Conservation (phyloP, 2,329 filamentous ascomycete species). For the Calonectria pteridis region DNA sequence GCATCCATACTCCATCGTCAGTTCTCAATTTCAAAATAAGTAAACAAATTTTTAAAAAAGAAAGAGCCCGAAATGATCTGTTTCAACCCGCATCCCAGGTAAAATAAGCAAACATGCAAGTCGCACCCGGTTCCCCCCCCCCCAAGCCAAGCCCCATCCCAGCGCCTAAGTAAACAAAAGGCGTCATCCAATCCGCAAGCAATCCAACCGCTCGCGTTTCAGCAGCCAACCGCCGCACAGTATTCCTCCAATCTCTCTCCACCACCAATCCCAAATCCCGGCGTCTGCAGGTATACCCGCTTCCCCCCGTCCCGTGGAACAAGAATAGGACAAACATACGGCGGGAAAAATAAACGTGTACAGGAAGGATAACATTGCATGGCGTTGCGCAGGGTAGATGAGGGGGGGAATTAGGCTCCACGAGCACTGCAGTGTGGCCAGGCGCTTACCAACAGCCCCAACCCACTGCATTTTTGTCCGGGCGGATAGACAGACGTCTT, state of each 20-base stretch:
- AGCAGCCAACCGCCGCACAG: slow-evolving; percentile 16
- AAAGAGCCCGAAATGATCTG: neutral
- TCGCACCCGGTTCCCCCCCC: neutral
- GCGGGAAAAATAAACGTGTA: neutral
- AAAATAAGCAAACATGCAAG: slow-evolving; percentile 8
- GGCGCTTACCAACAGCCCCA: slow-evolving; percentile 6
- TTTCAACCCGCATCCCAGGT: neutral
- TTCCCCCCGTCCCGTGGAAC: neutral
- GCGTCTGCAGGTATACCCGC: slow-evolving; percentile 6
- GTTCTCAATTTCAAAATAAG: neutral
- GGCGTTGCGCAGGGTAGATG: neutral
- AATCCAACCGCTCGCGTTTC: slow-evolving; percentile 25
- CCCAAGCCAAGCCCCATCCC: slow-evolving; percentile 7
- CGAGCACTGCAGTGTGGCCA: neutral
- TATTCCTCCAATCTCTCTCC: neutral
- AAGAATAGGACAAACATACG: slow-evolving; percentile 15
- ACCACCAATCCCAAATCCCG: neutral
- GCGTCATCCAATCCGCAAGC: neutral
- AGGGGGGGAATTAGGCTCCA: neutral
- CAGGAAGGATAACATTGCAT: neutral
- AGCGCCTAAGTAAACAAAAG: slow-evolving; percentile 25
- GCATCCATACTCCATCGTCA: neutral
- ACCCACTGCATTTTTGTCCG: neutral
- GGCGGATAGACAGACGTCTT: neutral
- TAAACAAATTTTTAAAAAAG: neutral